Conservation (phyloP, 176 grass and related monocot species). For the Triticum timopheevii region DNA sequence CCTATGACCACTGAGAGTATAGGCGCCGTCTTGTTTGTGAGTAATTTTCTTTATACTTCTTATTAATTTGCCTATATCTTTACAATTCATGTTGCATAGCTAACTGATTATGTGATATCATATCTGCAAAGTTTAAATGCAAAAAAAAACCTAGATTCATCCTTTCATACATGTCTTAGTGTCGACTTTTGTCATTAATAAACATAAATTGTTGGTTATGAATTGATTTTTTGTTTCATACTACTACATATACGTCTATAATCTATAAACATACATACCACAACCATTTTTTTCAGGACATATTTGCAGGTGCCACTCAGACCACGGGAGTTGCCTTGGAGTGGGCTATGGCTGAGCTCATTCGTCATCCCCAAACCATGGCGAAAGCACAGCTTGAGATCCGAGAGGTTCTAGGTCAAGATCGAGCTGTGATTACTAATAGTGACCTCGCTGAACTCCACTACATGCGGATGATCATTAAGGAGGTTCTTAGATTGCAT, state of each 20-base stretch:
- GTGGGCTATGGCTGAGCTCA: neutral
- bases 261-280: neutral
- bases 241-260: neutral
- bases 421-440: neutral
- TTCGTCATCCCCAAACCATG: neutral
- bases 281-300: neutral
- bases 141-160: too few relatives aligned
- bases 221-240: neutral
- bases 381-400: neutral
- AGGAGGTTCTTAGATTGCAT: neutral
- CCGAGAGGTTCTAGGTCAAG: neutral
- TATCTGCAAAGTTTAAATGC: too few relatives aligned
- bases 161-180: too few relatives aligned
- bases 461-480: neutral
- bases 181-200: too few relatives aligned
- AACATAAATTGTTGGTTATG: too few relatives aligned
- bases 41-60: neutral
- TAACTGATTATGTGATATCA: too few relatives aligned
- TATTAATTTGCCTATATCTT: too few relatives aligned
- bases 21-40: conserved; percentile 14
- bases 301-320: neutral
- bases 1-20: conserved; percentile 19
- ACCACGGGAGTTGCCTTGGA: neutral
- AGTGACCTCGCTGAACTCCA: neutral
- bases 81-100: too few relatives aligned